A percentile compares a stretch with the other conserved stretches of the same genome.
Conservation (phyloP, 2,329 filamentous ascomycete species). For the Neurospora crassa region DNA sequence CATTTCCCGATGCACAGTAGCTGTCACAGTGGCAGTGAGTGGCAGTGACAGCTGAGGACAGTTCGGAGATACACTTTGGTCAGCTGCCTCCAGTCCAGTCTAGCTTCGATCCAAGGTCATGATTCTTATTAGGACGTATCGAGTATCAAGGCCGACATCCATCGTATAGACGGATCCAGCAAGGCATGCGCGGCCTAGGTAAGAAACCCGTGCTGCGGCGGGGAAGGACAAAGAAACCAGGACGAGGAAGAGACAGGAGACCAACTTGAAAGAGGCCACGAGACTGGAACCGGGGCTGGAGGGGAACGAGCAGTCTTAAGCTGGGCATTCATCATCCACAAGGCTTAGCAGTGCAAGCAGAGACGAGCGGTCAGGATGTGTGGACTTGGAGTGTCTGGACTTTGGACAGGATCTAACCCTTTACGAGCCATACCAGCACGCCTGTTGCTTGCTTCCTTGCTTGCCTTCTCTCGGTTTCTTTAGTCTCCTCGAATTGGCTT, state of each 20-base stretch:
- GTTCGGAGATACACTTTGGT: background rate
- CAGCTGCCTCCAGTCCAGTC: background rate
- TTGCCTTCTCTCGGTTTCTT: background rate
- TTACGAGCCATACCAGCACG: background rate
- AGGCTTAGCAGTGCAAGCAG: background rate
- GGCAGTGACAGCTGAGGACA: background rate
- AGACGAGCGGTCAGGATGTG: background rate
- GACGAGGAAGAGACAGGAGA: background rate
- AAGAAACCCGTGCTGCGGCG: background rate
- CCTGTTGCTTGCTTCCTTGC: background rate
- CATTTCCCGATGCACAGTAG: background rate
- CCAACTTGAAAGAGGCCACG: background rate
- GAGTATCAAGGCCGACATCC: background rate
- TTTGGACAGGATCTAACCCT: too few relatives aligned
- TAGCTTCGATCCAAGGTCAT: background rate
- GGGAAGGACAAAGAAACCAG: constrained; percentile 1
- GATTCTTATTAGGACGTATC: background rate
- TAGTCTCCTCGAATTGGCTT: background rate
- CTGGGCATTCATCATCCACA: background rate
- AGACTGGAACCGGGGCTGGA: background rate
- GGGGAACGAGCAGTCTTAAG: background rate
- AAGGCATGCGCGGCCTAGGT: background rate
- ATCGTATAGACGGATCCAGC: background rate
- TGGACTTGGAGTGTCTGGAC: background rate
- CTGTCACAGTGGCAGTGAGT: background rate